Evolutionary conservation across 2,329 filamentous ascomycete species (phyloP).

Genomic region (Macroventuria anomochaeta): DNA sequence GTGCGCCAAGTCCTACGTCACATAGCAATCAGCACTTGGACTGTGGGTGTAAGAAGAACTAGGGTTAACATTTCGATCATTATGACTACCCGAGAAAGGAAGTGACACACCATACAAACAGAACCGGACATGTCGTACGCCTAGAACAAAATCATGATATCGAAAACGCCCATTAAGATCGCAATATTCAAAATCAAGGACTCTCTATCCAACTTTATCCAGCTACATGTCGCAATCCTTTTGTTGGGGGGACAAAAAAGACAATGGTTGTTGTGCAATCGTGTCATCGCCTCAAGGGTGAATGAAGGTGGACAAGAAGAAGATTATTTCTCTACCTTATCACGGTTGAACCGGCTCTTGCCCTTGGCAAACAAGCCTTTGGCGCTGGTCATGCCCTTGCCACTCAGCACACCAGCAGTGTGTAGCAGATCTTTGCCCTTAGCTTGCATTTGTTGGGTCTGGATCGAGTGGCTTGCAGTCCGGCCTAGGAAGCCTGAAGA

Average conservation of each 20-base stretch:
- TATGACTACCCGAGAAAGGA: constrained; percentile 28
- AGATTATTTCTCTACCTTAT: constrained; percentile 87
- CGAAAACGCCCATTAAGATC: constrained; percentile 32
- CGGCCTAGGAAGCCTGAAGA: constrained; percentile 27
- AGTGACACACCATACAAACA: constrained; percentile 21
- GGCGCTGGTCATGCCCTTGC: constrained; percentile 77
- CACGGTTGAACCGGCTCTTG: constrained; percentile 77
- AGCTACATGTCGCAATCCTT: constrained; percentile 24
- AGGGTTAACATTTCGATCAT: constrained; percentile 38
- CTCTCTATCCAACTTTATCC: constrained; percentile 18
- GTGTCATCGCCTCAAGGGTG: constrained; percentile 17
- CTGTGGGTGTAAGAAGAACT: constrained; percentile 7
- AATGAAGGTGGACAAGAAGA: constrained; percentile 35
- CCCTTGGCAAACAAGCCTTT: constrained; percentile 92
- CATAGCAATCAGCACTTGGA: constrained; percentile 48
- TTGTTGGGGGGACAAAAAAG: constrained; percentile 4
- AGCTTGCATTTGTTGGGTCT: constrained; percentile 63
- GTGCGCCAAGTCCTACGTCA: constrained; percentile 44
- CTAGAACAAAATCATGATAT: constrained; percentile 23
- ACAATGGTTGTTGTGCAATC: constrained; percentile 12
- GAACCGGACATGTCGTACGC: constrained; percentile 27
- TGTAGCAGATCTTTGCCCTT: constrained; percentile 91
- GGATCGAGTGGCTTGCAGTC: constrained; percentile 30
- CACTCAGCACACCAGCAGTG: constrained; percentile 74
- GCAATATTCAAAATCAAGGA: constrained; percentile 19